phyloP scores from a whole-genome alignment of 2,329 filamentous ascomycete species.

The Ascosphaera aggregata region DNA sequence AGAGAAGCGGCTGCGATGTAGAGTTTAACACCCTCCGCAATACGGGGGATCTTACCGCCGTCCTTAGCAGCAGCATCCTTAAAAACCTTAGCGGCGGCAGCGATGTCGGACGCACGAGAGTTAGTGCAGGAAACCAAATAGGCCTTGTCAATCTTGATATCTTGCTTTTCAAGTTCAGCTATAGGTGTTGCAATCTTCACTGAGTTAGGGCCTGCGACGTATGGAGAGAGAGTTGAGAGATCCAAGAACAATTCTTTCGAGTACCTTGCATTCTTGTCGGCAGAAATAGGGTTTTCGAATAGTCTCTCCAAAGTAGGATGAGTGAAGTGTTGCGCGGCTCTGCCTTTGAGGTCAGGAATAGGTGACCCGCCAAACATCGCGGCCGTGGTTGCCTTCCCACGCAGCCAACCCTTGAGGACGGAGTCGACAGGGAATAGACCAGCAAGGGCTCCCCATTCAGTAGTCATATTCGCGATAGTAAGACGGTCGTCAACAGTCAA shows the following conservation, averaged over 20 bases:
- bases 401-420: conserved; percentile 48
- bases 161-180: conserved; percentile 42
- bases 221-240: conserved; percentile 61
- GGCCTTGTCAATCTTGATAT: conserved; percentile 61
- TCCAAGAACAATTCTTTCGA: conserved; percentile 66
- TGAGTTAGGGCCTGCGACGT: conserved; percentile 70
- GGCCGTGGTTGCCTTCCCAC: conserved; percentile 48
- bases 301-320: conserved; percentile 53
- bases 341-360: conserved; percentile 20
- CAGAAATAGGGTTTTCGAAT: conserved; percentile 37
- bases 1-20: conserved; percentile 77
- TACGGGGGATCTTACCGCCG: conserved; percentile 39
- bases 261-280: conserved; percentile 58
- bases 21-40: conserved; percentile 55
- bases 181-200: conserved; percentile 72
- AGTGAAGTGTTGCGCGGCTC: conserved; percentile 37
- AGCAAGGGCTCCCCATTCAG: conserved; percentile 53
- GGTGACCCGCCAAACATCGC: conserved; percentile 25
- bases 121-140: conserved; percentile 89
- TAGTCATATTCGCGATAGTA: conserved; percentile 52
- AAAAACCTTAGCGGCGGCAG: conserved; percentile 66
- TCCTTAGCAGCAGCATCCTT: conserved; percentile 42
- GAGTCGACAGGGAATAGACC: conserved; percentile 63
- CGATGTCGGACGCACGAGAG: conserved; percentile 55
- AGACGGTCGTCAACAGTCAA: conserved; percentile 50